These are phyloP conservation scores for Suillus luteus DNA, from an alignment of 768 basidiomycete genomes.

Conservation along the genomic window DNA sequence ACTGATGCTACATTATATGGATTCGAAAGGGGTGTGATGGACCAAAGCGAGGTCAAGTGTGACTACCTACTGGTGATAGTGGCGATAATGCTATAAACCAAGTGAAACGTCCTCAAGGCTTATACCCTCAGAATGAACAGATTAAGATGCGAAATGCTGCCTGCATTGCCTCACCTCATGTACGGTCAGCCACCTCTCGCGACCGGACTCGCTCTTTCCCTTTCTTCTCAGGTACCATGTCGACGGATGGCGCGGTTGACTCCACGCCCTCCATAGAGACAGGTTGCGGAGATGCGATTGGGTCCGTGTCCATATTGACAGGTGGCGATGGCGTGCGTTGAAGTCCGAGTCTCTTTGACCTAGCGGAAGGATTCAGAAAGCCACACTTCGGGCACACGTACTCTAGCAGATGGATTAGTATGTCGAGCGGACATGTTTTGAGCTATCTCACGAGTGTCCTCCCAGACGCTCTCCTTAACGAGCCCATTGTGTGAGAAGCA, in stretches of 20 bases:
- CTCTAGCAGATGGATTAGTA: constrained; percentile 46
- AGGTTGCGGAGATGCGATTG: background rate
- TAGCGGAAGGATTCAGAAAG: constrained; percentile 66
- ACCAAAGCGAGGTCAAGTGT: background rate
- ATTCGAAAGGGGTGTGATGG: constrained; percentile 5
- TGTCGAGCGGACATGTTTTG: constrained; percentile 5
- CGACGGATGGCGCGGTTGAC: background rate
- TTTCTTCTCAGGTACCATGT: background rate
- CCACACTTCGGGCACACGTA: constrained; percentile 86
- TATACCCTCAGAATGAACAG: background rate
- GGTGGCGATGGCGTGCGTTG: constrained; percentile 30
- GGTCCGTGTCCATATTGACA: constrained; percentile 2
- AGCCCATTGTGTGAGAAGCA: constrained; percentile 91
- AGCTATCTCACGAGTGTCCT: constrained; percentile 70
- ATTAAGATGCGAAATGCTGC: background rate
- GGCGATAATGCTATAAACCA: constrained; percentile 5
- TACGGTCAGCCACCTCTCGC: background rate
- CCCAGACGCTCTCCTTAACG: constrained; percentile 79
- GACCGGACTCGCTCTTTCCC: background rate
- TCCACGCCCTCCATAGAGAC: background rate
- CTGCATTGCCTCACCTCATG: background rate
- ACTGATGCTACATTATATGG: background rate
- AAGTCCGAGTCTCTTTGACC: constrained; percentile 32
- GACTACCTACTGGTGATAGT: constrained; percentile 3
- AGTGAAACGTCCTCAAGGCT: background rate